A percentile compares a stretch with the other conserved stretches of the same genome.
phyloP scores from a whole-genome alignment of 176 grass and related monocot species.

The Bromus sterilis region DNA sequence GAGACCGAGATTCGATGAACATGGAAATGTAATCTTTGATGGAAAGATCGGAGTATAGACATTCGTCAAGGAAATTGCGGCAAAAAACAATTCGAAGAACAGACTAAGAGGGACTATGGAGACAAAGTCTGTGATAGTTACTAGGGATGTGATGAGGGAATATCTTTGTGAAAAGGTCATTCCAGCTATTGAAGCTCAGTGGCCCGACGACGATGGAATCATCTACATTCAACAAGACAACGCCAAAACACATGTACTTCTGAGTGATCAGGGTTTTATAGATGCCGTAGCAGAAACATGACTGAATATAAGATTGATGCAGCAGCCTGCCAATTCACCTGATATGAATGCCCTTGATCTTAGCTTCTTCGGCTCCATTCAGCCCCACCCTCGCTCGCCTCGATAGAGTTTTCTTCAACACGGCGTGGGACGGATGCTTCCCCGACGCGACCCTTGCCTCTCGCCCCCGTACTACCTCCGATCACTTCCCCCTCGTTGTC shows the following conservation, averaged over 20 bases:
- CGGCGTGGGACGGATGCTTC: too few relatives aligned
- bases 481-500: too few relatives aligned
- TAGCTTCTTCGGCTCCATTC: neutral
- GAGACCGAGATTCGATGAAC: neutral
- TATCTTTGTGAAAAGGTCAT: neutral
- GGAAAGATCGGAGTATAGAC: neutral
- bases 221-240: too few relatives aligned
- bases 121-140: neutral
- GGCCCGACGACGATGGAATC: neutral
- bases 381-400: neutral
- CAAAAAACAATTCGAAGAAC: neutral
- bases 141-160: neutral
- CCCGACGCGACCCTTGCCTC: too few relatives aligned
- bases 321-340: neutral
- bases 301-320: neutral
- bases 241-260: neutral
- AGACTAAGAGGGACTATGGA: neutral
- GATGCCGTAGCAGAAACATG: neutral
- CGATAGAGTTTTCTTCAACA: too few relatives aligned
- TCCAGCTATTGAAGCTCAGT: neutral
- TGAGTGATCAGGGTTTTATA: neutral
- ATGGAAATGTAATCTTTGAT: neutral
- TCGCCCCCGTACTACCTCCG: too few relatives aligned
- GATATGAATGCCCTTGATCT: neutral
- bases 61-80: neutral